Base-by-base conservation (phyloP, 805 yeast genomes). In the Limtongia smithiae region DNA sequence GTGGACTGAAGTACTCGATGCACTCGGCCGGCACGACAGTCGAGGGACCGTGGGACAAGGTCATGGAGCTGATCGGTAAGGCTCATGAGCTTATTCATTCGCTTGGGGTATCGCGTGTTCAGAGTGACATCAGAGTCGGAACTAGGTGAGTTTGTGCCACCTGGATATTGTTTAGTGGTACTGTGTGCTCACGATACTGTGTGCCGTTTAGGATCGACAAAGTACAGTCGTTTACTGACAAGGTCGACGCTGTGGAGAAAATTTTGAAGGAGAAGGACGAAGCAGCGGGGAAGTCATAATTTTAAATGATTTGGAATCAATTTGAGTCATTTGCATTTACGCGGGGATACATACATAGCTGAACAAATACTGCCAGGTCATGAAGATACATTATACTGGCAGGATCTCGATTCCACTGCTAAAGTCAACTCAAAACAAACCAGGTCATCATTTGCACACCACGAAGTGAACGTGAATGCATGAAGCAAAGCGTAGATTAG, bases 11-110 rank as follows among this genome's bases (percentile, higher is more conserved):
- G 42, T 80, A 83, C 54, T 80, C 85, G 1, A 70, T 88, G 51
- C 96, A 88, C 67, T 83, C 94, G 59, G 96, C 96, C 2, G 96
- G 96, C 2, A 88, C 96, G 5, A 87, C 96, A 1, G 81, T 84
- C 59, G 80, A 85, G 60, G 96, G 96, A 1, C 89, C 88, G n/a
- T 89, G 96, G 96, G 80, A 81, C 61, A 89, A 84, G 47, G 96
- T 89, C 1, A 83, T 81, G 80, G 78, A 74, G 30, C 68, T 86
- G 45, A 83, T 88, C 60, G 96, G 96, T 6, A 76, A 78, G 58
- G 69, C 87, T 60, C 96, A 88, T 62, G 81, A 82, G 61, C 71
- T 71, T 38, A 76, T 85, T 45, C 96, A 88, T 62, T 73, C 73
- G 3, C 71, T 77, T 57, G 95, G 94, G 1, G 79, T 85, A 11